These are phyloP conservation scores for Fusarium palustre DNA, from an alignment of 2,329 filamentous ascomycete genomes.

Conservation along the genomic window DNA sequence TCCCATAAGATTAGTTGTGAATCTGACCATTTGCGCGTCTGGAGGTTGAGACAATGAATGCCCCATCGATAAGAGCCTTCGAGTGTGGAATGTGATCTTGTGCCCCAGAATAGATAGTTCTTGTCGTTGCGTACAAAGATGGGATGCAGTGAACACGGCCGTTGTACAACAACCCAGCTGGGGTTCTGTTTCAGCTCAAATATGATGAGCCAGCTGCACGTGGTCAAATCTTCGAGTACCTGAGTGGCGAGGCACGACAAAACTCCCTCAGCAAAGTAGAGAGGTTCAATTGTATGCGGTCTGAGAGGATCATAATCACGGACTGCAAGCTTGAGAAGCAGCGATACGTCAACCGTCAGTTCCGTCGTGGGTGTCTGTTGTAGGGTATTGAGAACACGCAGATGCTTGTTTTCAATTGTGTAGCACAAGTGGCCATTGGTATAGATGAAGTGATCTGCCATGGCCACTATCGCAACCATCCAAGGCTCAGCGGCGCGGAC, in stretches of 20 bases:
- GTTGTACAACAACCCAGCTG: conserved; percentile 56
- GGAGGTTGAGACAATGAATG: conserved; percentile 65
- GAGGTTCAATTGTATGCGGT: conserved; percentile 63
- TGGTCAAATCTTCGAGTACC: conserved; percentile 46
- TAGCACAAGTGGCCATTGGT: conserved; percentile 74
- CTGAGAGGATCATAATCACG: conserved; percentile 50
- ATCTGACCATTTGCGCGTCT: conserved; percentile 54
- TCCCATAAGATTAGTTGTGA: conserved; percentile 65
- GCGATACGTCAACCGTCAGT: conserved; percentile 65
- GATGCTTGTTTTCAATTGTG: conserved; percentile 56
- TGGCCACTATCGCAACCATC: conserved; percentile 68
- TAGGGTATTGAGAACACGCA: conserved; percentile 69
- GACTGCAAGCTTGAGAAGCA: conserved; percentile 54
- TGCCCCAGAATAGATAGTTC: conserved; percentile 73
- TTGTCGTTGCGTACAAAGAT: conserved; percentile 76
- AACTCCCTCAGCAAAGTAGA: conserved; percentile 69
- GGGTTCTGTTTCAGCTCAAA: conserved; percentile 55
- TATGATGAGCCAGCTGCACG: conserved; percentile 65
- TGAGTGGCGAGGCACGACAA: conserved; percentile 68
- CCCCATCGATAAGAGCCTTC: conserved; percentile 73
- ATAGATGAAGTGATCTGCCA: conserved; percentile 72
- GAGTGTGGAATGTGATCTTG: conserved; percentile 64
- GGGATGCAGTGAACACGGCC: conserved; percentile 61
- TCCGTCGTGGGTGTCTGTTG: conserved; percentile 62
- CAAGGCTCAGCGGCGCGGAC: conserved; percentile 72